Base-by-base conservation (phyloP, 192 early-diverging fungal species). In the Coemansia asiatica region DNA sequence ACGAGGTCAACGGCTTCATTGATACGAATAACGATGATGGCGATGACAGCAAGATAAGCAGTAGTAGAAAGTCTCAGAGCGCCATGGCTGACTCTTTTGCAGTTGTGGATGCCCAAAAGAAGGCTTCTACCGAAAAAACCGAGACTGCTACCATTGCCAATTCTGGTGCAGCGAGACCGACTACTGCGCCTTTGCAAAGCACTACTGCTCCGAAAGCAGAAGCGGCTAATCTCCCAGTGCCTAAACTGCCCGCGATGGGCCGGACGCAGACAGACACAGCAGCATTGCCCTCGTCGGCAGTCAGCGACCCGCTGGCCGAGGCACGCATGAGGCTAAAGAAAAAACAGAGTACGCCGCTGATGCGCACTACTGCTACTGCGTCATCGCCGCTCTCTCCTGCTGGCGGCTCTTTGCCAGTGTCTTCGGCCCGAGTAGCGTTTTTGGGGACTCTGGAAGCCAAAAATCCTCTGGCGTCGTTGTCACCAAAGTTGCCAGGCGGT, bases 321-420 rank as follows among this genome's bases (percentile, higher is more conserved):
- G 68, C 57, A 13, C 77, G 77, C 27, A 65, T 69, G 35, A 67
- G 77, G 58, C 72, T 80, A 29, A 74, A 74, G 56, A 80, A 71
- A 47, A 80, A 80, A 55, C 67, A 80, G 66, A 80, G 77, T 58
- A 64, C 77, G 2, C 72, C 77, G 5, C 29, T 49, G 38, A 57
- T 80, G n/a, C 33, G 31, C 1, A 71, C 68, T 6, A 23, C 57
- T 9, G 3, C 57, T 31, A 26, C 19, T 19, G 49, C n/a, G n/a
- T n/a, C 48, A 1, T 18, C 16, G 18, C 16, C 1, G 48, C n/a
- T 18, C 48, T n/a, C 12, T 2, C 8, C 31, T 6, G 56, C 31
- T 2, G 29, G 1, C 29, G 55, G 12, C 4, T 22, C 50, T 2
- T 53, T 22, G 50, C 50, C 50, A 2, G 50, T 53, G 8, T 53